phyloP scores from a whole-genome alignment of 192 early-diverging fungal species.

The Paraglomus brasilianum region DNA sequence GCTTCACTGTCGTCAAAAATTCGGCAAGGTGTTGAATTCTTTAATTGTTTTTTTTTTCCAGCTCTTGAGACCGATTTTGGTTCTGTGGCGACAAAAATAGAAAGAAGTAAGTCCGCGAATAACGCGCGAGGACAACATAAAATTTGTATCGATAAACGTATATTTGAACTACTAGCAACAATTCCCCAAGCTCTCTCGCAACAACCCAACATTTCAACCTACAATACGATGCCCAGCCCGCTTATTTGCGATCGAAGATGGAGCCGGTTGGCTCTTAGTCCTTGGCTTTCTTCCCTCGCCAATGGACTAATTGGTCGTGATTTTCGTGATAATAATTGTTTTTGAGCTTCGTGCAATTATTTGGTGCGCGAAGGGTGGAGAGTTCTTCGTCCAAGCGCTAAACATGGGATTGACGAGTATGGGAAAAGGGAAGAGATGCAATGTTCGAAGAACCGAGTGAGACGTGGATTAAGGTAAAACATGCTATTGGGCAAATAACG shows the following conservation, averaged over 20 bases:
- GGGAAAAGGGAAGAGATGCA: too few species aligned
- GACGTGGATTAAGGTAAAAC: background rate
- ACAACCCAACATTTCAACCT: background rate
- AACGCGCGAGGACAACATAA: background rate
- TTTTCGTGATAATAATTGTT: background rate
- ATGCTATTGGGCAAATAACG: background rate
- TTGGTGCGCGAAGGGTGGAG: background rate
- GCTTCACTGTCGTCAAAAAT: slow-evolving; percentile 58
- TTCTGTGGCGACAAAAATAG: too few species aligned
- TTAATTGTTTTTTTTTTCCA: slow-evolving; percentile 43
- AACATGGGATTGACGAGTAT: too few species aligned
- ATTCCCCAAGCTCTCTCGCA: too few species aligned
- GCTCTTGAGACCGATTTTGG: slow-evolving; percentile 8
- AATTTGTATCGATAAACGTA: background rate
- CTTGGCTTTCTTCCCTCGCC: background rate
- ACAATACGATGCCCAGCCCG: background rate
- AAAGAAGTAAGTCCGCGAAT: slow-evolving; percentile 40
- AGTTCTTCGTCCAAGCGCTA: slow-evolving; percentile 22
- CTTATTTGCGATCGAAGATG: background rate
- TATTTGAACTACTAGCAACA: too few species aligned
- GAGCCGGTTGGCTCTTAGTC: slow-evolving; percentile 2
- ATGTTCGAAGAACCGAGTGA: too few species aligned
- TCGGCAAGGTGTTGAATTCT: slow-evolving; percentile 54
- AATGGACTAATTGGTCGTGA: background rate
- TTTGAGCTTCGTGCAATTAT: slow-evolving; percentile 13